Conservation (phyloP, 306 rosid species). For the Crotalaria pallida region DNA sequence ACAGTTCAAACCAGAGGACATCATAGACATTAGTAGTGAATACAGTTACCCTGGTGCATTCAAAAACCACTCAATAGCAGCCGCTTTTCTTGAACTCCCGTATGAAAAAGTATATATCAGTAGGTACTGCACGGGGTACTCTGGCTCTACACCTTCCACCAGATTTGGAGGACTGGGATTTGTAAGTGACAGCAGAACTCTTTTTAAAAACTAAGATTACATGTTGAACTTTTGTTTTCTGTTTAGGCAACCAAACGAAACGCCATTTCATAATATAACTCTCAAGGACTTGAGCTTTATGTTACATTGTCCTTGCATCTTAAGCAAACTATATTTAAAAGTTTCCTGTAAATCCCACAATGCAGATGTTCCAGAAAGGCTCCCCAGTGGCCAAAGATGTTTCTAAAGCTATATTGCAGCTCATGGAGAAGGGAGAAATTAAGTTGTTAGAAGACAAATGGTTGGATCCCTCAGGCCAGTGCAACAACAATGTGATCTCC, state of each 20-base stretch:
- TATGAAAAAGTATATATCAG: slow-evolving; percentile 46
- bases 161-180: slow-evolving; percentile 74
- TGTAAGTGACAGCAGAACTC: slow-evolving; percentile 39
- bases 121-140: slow-evolving; percentile 40
- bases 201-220: background rate
- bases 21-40: slow-evolving; percentile 16
- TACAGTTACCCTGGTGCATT: slow-evolving; percentile 16
- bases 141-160: slow-evolving; percentile 25
- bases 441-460: slow-evolving; percentile 33
- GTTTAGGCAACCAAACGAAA: background rate
- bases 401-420: slow-evolving; percentile 45
- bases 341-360: background rate
- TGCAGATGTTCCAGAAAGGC: slow-evolving; percentile 68
- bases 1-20: slow-evolving; percentile 24
- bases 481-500: slow-evolving; percentile 21
- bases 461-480: slow-evolving; percentile 20
- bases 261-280: background rate
- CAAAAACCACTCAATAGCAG: slow-evolving; percentile 29
- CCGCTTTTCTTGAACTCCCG: slow-evolving; percentile 73
- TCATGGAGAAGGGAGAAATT: slow-evolving; percentile 38
- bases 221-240: background rate
- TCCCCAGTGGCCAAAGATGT: slow-evolving; percentile 61
- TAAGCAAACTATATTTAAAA: background rate
- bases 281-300: background rate
- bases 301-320: background rate